Evolutionary conservation across 306 rosid genomes (phyloP), one percentile per base, ranked within the genome.

Genomic region (Canavalia ensiformis): DNA sequence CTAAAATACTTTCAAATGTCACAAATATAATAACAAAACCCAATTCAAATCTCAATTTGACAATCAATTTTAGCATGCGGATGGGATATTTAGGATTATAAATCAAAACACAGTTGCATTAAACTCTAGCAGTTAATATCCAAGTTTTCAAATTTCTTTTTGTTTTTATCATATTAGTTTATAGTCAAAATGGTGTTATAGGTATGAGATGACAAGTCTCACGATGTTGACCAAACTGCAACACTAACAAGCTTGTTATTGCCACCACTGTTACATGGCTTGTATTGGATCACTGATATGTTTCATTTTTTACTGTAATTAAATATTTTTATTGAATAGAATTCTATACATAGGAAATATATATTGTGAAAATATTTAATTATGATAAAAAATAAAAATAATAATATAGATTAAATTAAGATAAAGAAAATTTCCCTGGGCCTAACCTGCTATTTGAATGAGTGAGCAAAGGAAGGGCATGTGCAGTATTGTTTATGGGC

Each of bases 401-500:
- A 18, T 18, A 18, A 18, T 18, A 18, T 18, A 18, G 35, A 58
- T 28, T 29, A 0, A 57, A 25, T 29, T 12, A 8, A 41, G 65
- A 54, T 4, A 18, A 4, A 5, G 59, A 54, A 54, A n/a, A 18
- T 0, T 54, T 54, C 4, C 0, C 58, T 52, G 30, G 6, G 2
- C 2, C 54, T 0, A 49, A 49, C 2, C n/a, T 49, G 11, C n/a
- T 49, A 9, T n/a, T 47, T 12, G 41, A 59, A 29, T 31, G 41
- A 59, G 66, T 1, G 42, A 6, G 11, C 7, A 34, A 67, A 28
- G 65, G 31, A 83, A 78, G 71, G 75, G 81, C 68, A 77, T 50
- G 84, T 52, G 78, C 31, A 77, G 45, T 37, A 64, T 75, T 35
- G 50, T 81, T 83, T 77, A 77, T 75, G 76, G 25, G 35, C 78